These are phyloP conservation scores for Kluyveromyces nonfermentans DNA, from an alignment of 805 yeast species.

Conservation along the genomic window DNA sequence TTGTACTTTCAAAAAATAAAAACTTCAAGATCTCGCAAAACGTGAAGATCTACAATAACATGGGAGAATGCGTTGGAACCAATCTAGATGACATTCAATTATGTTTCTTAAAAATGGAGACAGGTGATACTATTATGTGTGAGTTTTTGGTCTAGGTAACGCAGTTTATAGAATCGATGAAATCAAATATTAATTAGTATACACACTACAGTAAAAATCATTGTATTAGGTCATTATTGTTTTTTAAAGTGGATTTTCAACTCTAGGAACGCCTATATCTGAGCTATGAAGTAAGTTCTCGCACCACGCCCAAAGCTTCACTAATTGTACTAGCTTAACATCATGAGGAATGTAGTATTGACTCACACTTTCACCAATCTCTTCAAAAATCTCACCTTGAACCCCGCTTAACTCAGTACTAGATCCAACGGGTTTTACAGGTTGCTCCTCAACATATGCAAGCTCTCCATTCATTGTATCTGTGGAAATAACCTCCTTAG, in stretches of 20 bases:
- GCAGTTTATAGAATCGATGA: neutral
- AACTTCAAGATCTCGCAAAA: slow-evolving; percentile 25
- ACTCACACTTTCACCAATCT: slow-evolving; percentile 1
- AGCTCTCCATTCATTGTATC: slow-evolving; percentile 1
- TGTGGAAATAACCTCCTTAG: slow-evolving; percentile 8
- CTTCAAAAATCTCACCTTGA: slow-evolving; percentile 3
- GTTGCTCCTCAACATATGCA: slow-evolving; percentile 1
- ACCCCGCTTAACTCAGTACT: slow-evolving; percentile 1
- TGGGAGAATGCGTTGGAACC: slow-evolving; percentile 21
- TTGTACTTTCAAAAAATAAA: slow-evolving; percentile 7
- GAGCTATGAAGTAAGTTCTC: slow-evolving; percentile 41
- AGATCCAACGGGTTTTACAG: neutral
- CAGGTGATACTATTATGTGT: slow-evolving; percentile 40
- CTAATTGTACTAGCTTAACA: slow-evolving; percentile 40
- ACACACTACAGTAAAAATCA: neutral
- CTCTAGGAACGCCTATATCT: slow-evolving; percentile 30
- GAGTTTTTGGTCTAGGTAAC: slow-evolving; percentile 18
- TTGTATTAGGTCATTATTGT: no score
- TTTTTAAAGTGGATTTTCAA: slow-evolving; percentile 15
- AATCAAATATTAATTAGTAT: neutral
- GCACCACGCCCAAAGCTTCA: slow-evolving; percentile 57
- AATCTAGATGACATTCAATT: slow-evolving; percentile 37
- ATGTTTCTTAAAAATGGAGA: slow-evolving; percentile 43
- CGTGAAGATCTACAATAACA: slow-evolving; percentile 30
- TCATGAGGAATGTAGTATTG: slow-evolving; percentile 12